Base-by-base conservation (phyloP, 768 basidiomycete species). In the Hortiboletus campestris region DNA sequence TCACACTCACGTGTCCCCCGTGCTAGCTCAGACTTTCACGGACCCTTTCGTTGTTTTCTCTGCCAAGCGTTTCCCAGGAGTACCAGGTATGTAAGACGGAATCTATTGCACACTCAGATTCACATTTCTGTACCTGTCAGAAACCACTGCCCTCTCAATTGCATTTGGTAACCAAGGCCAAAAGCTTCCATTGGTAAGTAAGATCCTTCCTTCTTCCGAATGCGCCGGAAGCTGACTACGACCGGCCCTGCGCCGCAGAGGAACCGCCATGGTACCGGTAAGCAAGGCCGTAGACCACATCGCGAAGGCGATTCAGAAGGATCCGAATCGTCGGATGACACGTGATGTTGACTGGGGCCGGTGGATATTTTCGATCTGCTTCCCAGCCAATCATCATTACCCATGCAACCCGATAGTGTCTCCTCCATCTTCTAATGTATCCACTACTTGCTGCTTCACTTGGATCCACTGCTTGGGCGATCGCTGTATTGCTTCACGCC, bases 61-160 rank as follows among this genome's bases (percentile, higher is more conserved):
- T 2, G 94, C 94, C 35, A 98, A 98, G 76, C 84, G 89, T 46
- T 98, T 96, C 76, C 93, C 92, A 46, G 94, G 94, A 47, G 94
- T 98, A 41, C 89, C 92, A 74, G 90, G 91, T 91, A 61, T 68
- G 71, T 67, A 68, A 53, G 58, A 17, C 57, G 56, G 56, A 11
- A 36, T 60, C 56, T 62, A 52, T 60, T 49, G 9, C 29, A 47
- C 46, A 20, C 52, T 17, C 48, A 19, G 58, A 49, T 61, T 68
- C 64, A 63, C 58, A 57, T 56, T 51, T 42, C 56, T 56, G 60
- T 63, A 50, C 59, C 49, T 22, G 50, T 34, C 57, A 90, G 90
- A 91, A 72, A 91, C 91, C n/a, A 94, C 91, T 42, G 86, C 91
- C 11, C 79, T 94, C 36, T 94, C 91, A 45, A 91, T 91, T 56